phyloP scores from a whole-genome alignment of 2,329 filamentous ascomycete species.

The Hyphodiscus sp. region DNA sequence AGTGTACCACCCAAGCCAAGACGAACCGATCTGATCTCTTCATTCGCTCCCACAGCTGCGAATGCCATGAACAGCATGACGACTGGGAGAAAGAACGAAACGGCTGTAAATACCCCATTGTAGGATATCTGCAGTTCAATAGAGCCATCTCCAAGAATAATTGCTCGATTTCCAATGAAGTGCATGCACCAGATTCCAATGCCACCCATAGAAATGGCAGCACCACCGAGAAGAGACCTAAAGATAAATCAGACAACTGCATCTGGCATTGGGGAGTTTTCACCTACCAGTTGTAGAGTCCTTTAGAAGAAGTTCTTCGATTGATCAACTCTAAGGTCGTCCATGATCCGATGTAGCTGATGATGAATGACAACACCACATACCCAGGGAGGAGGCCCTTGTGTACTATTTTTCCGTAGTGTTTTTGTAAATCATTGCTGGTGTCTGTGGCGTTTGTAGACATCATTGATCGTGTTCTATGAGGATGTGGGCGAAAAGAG shows the following conservation, averaged over 20 bases:
- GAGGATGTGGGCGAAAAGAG: background rate
- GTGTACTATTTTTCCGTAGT: slow-evolving; percentile 35
- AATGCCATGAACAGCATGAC: slow-evolving; percentile 26
- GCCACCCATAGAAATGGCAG: slow-evolving; percentile 66
- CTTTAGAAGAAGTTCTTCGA: slow-evolving; percentile 60
- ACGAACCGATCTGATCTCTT: background rate
- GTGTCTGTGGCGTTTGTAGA: background rate
- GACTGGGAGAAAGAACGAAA: slow-evolving; percentile 77
- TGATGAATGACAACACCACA: slow-evolving; percentile 58
- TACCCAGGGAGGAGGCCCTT: slow-evolving; percentile 51
- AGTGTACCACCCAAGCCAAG: background rate
- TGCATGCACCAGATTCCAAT: slow-evolving; percentile 75
- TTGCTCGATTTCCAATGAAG: slow-evolving; percentile 76
- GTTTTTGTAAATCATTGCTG: background rate
- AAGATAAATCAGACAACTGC: background rate
- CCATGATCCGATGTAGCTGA: slow-evolving; percentile 66
- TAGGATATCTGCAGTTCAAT: slow-evolving; percentile 65
- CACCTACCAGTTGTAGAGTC: slow-evolving; percentile 59
- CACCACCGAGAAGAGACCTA: slow-evolving; percentile 56
- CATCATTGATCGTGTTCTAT: background rate
- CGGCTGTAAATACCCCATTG: slow-evolving; percentile 61
- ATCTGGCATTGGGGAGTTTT: background rate
- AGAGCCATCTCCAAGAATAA: slow-evolving; percentile 60
- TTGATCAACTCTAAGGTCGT: slow-evolving; percentile 78
- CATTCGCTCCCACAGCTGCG: background rate